Percentiles rank a stretch among this genome's conserved stretches.
Evolutionary conservation across 2,329 filamentous ascomycete genomes (phyloP).

Genomic region (Clarireedia sp.): DNA sequence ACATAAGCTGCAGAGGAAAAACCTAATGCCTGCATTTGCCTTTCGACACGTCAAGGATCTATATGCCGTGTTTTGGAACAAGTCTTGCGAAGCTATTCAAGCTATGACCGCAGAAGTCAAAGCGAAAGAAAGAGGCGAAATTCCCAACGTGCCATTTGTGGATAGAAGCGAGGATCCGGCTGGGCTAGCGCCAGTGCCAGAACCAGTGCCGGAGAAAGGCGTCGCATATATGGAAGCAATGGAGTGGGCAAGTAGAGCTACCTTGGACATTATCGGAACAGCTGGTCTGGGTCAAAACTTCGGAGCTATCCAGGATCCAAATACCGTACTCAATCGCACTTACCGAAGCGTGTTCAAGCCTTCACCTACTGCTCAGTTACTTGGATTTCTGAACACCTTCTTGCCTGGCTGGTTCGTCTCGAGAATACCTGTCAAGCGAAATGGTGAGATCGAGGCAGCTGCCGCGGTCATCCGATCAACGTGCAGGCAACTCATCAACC

Average conservation of each 20-base stretch:
- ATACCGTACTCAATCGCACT: slow-evolving; percentile 48
- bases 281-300: slow-evolving; percentile 68
- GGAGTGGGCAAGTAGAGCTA: slow-evolving; percentile 58
- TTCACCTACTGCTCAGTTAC: slow-evolving; percentile 41
- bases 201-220: slow-evolving; percentile 14
- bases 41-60: slow-evolving; percentile 79
- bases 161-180: slow-evolving; percentile 4
- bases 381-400: slow-evolving; percentile 53
- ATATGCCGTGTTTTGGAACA: slow-evolving; percentile 77
- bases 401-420: slow-evolving; percentile 55
- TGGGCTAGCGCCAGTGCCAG: background rate
- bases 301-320: slow-evolving; percentile 51
- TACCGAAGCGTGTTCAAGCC: slow-evolving; percentile 51
- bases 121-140: slow-evolving; percentile 35
- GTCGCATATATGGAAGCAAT: slow-evolving; percentile 46
- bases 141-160: slow-evolving; percentile 25
- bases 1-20: slow-evolving; percentile 74
- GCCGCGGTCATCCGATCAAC: slow-evolving; percentile 52
- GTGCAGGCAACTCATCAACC: slow-evolving; percentile 59
- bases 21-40: slow-evolving; percentile 74
- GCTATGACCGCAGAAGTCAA: slow-evolving; percentile 49
- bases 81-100: slow-evolving; percentile 59
- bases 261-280: slow-evolving; percentile 68
- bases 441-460: slow-evolving; percentile 53
- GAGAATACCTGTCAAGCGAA: slow-evolving; percentile 61